Conservation (phyloP, 2,329 filamentous ascomycete genomes). For the Sclerotiophoma versabilis region DNA sequence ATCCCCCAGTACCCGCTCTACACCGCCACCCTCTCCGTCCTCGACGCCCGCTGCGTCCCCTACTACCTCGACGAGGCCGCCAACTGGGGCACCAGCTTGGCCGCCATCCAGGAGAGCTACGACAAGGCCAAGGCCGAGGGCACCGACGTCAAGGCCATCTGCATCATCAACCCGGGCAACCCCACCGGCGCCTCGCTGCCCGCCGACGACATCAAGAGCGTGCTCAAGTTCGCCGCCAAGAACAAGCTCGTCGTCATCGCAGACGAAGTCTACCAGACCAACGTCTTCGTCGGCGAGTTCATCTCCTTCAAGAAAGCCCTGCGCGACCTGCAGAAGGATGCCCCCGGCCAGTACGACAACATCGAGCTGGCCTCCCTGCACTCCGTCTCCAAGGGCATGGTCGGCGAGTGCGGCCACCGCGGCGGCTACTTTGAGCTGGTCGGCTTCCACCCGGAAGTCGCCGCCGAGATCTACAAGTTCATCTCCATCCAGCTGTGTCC, state of each 20-base stretch:
- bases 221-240: conserved; percentile 86
- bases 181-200: conserved; percentile 89
- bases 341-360: conserved; percentile 76
- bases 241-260: conserved; percentile 89
- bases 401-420: conserved; percentile 96
- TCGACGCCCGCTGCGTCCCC: conserved; percentile 86
- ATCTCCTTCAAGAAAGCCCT: conserved; percentile 93
- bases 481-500: conserved; percentile 96
- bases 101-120: conserved; percentile 76
- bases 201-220: conserved; percentile 77
- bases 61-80: conserved; percentile 91
- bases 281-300: conserved; percentile 94
- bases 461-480: conserved; percentile 97
- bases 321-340: conserved; percentile 74
- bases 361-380: conserved; percentile 92
- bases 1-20: conserved; percentile 99
- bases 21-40: conserved; percentile 85
- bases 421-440: conserved; percentile 97
- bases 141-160: conserved; percentile 88
- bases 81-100: conserved; percentile 86
- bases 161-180: conserved; percentile 98
- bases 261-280: conserved; percentile 99
- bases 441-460: conserved; percentile 84
- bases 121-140: conserved; percentile 77
- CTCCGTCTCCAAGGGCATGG: conserved; percentile 97